Percentiles rank a stretch among this genome's conserved stretches.
phyloP scores from a whole-genome alignment of 345 rosid species.

The Eucalyptus virginea region DNA sequence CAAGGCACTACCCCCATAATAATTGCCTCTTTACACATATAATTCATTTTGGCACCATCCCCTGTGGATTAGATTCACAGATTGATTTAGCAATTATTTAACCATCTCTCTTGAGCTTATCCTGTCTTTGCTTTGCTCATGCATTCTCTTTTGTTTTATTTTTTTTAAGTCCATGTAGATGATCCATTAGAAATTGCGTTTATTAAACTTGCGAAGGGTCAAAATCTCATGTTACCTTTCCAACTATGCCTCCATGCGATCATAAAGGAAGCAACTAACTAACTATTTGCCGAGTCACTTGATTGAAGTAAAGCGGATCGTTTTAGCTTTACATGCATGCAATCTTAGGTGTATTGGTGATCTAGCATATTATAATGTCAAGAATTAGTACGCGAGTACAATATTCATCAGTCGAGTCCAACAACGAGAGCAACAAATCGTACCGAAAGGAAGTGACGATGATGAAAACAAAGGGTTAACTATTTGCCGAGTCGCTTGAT shows the following conservation, averaged over 20 bases:
- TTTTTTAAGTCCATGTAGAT: neutral
- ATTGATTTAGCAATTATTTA: neutral
- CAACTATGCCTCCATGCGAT: neutral
- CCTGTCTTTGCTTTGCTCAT: neutral
- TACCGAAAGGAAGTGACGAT: neutral
- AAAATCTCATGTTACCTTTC: neutral
- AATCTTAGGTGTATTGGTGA: neutral
- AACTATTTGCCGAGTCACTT: neutral
- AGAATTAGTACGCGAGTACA: neutral
- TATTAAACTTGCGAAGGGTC: neutral
- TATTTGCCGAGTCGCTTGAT: neutral
- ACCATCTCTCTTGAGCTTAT: neutral
- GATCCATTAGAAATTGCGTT: neutral
- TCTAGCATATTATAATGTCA: neutral
- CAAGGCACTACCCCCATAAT: neutral
- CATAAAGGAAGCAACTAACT: neutral
- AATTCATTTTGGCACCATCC: neutral
- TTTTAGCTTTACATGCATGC: neutral
- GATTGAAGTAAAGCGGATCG: neutral
- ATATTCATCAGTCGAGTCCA: neutral
- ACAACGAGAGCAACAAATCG: neutral
- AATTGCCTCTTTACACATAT: constrained; percentile 6
- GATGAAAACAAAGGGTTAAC: neutral
- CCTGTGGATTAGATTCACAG: neutral
- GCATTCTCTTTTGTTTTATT: neutral